Conservation (phyloP, 495 filamentous ascomycete genomes). For the Penicillium crystallinum region DNA sequence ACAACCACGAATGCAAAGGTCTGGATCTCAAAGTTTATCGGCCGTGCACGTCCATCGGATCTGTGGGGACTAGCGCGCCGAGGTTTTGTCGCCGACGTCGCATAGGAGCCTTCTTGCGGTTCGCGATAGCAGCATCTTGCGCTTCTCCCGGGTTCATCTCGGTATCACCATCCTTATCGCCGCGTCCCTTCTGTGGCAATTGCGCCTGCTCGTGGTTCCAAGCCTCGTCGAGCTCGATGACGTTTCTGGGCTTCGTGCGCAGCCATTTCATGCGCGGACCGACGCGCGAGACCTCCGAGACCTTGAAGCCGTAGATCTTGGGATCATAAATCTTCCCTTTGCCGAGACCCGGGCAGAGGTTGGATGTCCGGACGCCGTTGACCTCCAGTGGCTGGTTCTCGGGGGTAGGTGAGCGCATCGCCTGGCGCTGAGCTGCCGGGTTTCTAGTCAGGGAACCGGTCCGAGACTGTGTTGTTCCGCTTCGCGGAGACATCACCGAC, state of each 20-base stretch:
- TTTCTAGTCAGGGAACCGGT: constrained; percentile 23
- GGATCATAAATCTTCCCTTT: constrained; percentile 83
- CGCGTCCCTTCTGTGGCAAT: constrained; percentile 35
- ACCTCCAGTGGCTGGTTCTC: constrained; percentile 54
- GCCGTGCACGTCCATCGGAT: constrained; percentile 37
- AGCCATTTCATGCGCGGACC: constrained; percentile 97
- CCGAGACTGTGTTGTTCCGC: constrained; percentile 33
- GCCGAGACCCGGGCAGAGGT: constrained; percentile 85
- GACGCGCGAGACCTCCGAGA: constrained; percentile 77
- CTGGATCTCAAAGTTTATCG: constrained; percentile 15
- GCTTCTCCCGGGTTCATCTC: constrained; percentile 29
- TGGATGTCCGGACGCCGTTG: constrained; percentile 78
- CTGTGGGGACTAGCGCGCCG: constrained; percentile 13
- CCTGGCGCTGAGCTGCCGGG: constrained; percentile 10
- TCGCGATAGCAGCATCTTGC: constrained; percentile 36
- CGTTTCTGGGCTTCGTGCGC: constrained; percentile 71
- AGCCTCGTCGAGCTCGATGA: constrained; percentile 76
- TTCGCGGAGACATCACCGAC: constrained; percentile 29
- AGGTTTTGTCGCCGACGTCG: constrained; percentile 38
- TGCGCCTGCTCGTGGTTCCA: constrained; percentile 9
- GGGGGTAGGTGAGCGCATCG: constrained; percentile 29
- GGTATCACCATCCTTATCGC: constrained; percentile 47
- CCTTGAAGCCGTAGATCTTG: constrained; percentile 92
- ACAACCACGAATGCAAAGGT: not conserved
- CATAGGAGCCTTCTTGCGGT: constrained; percentile 50